A percentile compares a stretch with the other conserved stretches of the same genome.
Evolutionary conservation across 2,329 filamentous ascomycete species (phyloP).

Genomic region (Sporothrix brasiliensis): DNA sequence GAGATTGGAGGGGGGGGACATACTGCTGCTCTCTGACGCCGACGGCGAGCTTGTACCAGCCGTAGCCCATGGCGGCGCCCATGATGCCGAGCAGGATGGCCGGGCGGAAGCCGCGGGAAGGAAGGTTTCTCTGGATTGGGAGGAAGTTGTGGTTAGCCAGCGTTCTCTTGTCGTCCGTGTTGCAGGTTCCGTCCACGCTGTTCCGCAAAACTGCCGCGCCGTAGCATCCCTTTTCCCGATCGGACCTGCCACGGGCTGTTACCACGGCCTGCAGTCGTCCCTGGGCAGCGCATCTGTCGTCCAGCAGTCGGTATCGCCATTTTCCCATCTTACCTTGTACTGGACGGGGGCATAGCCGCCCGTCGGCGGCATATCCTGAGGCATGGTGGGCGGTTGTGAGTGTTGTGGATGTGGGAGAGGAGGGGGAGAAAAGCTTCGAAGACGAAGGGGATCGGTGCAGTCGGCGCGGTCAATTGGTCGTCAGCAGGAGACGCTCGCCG

Average conservation of each 20-base stretch:
- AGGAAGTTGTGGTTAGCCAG: neutral
- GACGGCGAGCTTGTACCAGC: slow-evolving; percentile 82
- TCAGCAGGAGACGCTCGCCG: neutral
- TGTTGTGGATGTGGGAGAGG: neutral
- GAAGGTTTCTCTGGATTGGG: slow-evolving; percentile 76
- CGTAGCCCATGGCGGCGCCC: slow-evolving; percentile 79
- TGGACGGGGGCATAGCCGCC: slow-evolving; percentile 97
- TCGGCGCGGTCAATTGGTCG: slow-evolving; percentile 14
- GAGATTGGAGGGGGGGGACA: slow-evolving; percentile 41
- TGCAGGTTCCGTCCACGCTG: neutral
- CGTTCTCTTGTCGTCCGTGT: neutral
- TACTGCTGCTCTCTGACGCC: slow-evolving; percentile 93
- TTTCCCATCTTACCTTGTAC: slow-evolving; percentile 71
- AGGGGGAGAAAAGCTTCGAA: neutral
- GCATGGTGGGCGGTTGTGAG: slow-evolving; percentile 64
- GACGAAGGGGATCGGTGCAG: neutral
- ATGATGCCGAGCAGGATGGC: slow-evolving; percentile 75
- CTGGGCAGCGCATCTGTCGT: neutral
- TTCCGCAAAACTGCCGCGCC: too few species aligned
- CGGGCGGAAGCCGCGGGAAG: slow-evolving; percentile 86
- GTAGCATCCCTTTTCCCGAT: neutral
- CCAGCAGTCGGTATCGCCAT: neutral
- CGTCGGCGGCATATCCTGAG: slow-evolving; percentile 93
- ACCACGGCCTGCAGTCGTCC: neutral
- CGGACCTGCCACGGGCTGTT: neutral